Evolutionary conservation across 768 basidiomycete species (phyloP), one percentile per base, ranked within the genome.

Genomic region (Suillus plorans): DNA sequence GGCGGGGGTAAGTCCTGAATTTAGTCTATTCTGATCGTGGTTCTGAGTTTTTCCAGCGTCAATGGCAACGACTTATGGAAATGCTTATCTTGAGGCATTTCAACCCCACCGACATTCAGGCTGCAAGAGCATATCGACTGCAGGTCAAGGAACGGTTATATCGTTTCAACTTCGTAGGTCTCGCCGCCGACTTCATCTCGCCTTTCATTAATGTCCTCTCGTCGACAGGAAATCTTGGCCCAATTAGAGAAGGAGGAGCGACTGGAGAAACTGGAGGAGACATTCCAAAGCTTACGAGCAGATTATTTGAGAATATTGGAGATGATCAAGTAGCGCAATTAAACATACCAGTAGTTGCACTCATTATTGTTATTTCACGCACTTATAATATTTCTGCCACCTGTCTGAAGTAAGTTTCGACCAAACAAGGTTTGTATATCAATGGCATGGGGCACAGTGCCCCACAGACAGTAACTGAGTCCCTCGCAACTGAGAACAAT

Each of bases 121-220:
- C 81, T 31, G 76, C 81, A 69, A 86, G 81, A 61, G 87, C 90
- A 12, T 97, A 90, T 75, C 82, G 97, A 61, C 75, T 99, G 39
- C 91, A 95, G 75, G 95, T 97, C 72, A 99, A 99, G 78, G 95
- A 97, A 75, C 86, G 97, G 44, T 77, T 99, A 52, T 98, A 92
- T 72, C 85, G 95, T 25, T 98, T 98, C 79, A 99, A 99, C 78
- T 97, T 89, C 74, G 95, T 95, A 71, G 72, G 91, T 83, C 1
- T 18, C 22, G 4, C 55, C 16, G 6, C 25, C 34, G 20, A 3
- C 6, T 57, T 22, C 14, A 50, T 22, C 34, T 22, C 42, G 55
- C 37, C 36, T 20, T 44, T 66, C 16, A 34, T 58, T 69, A 14
- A 60, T 63, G 31, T 52, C 57, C n/a, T 34, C 45, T 10, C 13